phyloP scores from a whole-genome alignment of 768 basidiomycete species.

The Termitomyces titanicus region DNA sequence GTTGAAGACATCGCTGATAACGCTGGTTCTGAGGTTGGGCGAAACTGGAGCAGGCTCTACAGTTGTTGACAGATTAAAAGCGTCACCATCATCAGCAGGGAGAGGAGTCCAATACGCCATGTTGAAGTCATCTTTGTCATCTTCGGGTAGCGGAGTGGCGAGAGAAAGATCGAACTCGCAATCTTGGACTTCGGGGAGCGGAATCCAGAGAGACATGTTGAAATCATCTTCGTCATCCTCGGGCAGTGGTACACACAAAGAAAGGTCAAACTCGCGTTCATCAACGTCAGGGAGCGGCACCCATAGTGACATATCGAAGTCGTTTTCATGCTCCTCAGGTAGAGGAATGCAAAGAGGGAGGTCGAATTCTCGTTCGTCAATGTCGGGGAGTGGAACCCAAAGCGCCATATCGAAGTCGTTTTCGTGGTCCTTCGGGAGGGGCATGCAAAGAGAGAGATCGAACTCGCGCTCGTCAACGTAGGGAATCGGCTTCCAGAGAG shows the following conservation, averaged over 20 bases:
- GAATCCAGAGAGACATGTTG: not conserved
- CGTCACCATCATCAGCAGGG: not conserved
- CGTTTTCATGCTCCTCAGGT: no score
- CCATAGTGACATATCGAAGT: no score
- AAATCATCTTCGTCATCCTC: not conserved
- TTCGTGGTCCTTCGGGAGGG: not conserved
- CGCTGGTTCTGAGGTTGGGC: not conserved
- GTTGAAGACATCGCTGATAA: not conserved
- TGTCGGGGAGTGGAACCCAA: not conserved
- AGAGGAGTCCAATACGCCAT: not conserved
- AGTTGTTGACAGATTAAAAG: not conserved
- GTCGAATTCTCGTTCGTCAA: not conserved
- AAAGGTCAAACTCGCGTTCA: not conserved
- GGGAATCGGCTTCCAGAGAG: not conserved
- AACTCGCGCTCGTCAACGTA: not conserved
- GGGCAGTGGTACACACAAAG: not conserved
- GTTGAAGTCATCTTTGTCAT: not conserved
- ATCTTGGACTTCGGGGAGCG: not conserved
- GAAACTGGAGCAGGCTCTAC: not conserved
- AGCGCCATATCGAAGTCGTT: not conserved
- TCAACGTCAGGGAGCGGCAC: no score
- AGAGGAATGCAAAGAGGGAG: not conserved
- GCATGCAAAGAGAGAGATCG: no score
- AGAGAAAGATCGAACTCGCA: not conserved
- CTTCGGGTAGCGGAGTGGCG: not conserved